phyloP scores from a whole-genome alignment of 352 stramenopile genomes.

The Phytophthora rubi region DNA sequence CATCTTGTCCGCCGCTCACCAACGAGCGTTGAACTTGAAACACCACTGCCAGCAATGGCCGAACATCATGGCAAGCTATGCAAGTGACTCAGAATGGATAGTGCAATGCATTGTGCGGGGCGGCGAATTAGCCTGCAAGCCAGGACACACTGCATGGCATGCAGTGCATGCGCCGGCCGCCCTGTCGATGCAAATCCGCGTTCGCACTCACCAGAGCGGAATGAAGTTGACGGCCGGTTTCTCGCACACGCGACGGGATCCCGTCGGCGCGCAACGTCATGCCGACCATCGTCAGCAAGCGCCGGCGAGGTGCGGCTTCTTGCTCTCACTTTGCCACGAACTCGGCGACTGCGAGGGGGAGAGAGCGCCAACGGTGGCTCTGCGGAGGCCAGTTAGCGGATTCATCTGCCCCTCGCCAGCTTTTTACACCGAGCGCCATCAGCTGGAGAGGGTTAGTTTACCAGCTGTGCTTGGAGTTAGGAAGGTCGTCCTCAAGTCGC shows the following conservation, averaged over 20 bases:
- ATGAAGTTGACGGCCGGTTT: constrained; percentile 30
- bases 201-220: constrained; percentile 18
- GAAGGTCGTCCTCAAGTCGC: constrained; percentile 19
- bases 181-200: constrained; percentile 25
- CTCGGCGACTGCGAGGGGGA: constrained; percentile 20
- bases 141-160: neutral
- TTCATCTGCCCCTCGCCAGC: constrained; percentile 26
- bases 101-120: constrained; percentile 8
- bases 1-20: constrained; percentile 15
- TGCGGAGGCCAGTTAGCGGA: constrained; percentile 21
- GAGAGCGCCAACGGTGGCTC: constrained; percentile 24
- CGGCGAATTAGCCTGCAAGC: neutral
- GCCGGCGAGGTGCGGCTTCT: constrained; percentile 13
- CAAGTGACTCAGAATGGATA: constrained; percentile 20
- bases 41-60: neutral
- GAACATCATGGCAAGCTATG: constrained; percentile 4
- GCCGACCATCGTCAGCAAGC: constrained; percentile 29
- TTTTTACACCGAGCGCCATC: constrained; percentile 28
- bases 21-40: too few species aligned
- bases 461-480: constrained; percentile 33
- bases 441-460: constrained; percentile 19
- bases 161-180: neutral
- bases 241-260: constrained; percentile 24
- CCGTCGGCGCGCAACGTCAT: constrained; percentile 15
- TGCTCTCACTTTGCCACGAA: constrained; percentile 34